Evolutionary conservation across 192 early-diverging fungal genomes (phyloP).

Genomic region (Coemansia sp.): DNA sequence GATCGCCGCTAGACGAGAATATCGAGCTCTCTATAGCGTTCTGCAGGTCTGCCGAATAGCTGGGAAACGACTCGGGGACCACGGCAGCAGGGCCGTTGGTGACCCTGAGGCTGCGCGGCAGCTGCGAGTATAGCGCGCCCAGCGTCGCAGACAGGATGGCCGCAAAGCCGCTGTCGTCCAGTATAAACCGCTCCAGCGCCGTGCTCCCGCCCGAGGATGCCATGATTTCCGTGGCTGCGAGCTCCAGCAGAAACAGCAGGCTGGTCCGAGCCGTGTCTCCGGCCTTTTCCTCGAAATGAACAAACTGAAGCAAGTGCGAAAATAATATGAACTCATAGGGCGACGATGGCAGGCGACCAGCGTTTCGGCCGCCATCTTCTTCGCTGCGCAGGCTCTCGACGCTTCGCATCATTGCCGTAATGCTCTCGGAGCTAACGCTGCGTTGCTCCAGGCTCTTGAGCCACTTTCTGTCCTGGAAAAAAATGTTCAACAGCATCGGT

Average conservation of each 20-base stretch:
- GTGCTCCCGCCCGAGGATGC: constrained; percentile 47
- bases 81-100: constrained; percentile 39
- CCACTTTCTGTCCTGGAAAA: constrained; percentile 51
- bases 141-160: constrained; percentile 79
- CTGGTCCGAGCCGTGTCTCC: constrained; percentile 87
- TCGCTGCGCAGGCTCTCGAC: constrained; percentile 39
- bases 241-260: constrained; percentile 79
- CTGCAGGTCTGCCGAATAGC: constrained; percentile 50
- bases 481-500: constrained; percentile 50
- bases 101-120: constrained; percentile 73
- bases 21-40: constrained; percentile 50
- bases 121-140: constrained; percentile 85
- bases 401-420: constrained; percentile 52
- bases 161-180: constrained; percentile 75
- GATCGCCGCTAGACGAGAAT: constrained; percentile 68
- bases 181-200: constrained; percentile 78
- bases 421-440: constrained; percentile 34
- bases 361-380: neutral
- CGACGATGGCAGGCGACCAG: constrained; percentile 12
- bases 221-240: constrained; percentile 61
- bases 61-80: constrained; percentile 47
- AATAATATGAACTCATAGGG: constrained; percentile 81
- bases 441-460: constrained; percentile 44
- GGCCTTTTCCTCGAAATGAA: constrained; percentile 83
- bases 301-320: constrained; percentile 81